Percentiles rank a stretch among this genome's conserved stretches.
These are phyloP conservation scores for Lathyrus oleraceus DNA, from an alignment of 306 rosid species.

Conservation along the genomic window DNA sequence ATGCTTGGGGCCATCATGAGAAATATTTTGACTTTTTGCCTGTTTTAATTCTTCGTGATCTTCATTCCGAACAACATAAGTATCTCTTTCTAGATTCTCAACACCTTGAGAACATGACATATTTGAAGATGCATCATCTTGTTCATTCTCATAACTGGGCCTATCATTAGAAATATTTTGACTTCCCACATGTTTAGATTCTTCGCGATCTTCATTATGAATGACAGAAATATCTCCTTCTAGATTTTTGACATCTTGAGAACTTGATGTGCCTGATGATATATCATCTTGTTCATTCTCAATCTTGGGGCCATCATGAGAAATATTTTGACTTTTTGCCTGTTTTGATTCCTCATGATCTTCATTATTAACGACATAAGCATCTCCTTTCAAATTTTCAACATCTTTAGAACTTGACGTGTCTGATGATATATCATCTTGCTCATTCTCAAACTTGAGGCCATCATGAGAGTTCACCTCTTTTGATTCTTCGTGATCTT, in stretches of 20 bases:
- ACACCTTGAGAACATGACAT: slow-evolving; percentile 29
- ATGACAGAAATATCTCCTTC: slow-evolving; percentile 37
- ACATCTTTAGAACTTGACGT: slow-evolving; percentile 31
- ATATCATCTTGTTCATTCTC: slow-evolving; percentile 29
- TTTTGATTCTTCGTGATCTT: neutral
- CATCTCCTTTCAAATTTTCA: slow-evolving; percentile 43
- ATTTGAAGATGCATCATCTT: slow-evolving; percentile 27
- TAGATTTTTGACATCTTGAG: slow-evolving; percentile 37
- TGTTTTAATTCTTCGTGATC: slow-evolving; percentile 33
- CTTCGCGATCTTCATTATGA: slow-evolving; percentile 32
- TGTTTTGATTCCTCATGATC: slow-evolving; percentile 31
- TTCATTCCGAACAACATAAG: slow-evolving; percentile 31
- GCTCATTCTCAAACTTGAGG: slow-evolving; percentile 4
- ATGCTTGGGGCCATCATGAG: slow-evolving; percentile 13
- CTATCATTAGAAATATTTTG: slow-evolving; percentile 15
- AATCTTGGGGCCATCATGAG: slow-evolving; percentile 11
- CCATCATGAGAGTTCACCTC: neutral
- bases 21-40: slow-evolving; percentile 12
- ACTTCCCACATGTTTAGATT: slow-evolving; percentile 27
- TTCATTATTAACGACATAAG: slow-evolving; percentile 30
- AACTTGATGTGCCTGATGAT: slow-evolving; percentile 12
- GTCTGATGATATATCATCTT: slow-evolving; percentile 24
- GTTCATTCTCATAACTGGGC: slow-evolving; percentile 13
- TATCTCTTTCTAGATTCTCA: slow-evolving; percentile 41
- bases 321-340: slow-evolving; percentile 8